Conservation (phyloP, 257 asterid genomes). For the Handroanthus guayacan region DNA sequence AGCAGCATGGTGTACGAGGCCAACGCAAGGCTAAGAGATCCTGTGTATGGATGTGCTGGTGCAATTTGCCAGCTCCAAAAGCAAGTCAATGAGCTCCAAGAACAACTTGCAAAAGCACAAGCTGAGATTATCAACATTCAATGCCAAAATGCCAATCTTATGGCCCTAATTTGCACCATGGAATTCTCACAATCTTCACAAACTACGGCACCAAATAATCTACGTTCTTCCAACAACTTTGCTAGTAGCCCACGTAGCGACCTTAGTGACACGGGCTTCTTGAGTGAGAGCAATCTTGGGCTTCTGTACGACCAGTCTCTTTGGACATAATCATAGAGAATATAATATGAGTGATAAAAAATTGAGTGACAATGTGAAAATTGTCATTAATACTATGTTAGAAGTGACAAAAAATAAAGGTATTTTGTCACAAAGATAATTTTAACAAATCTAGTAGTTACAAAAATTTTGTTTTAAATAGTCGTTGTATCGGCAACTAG, state of each 20-base stretch:
- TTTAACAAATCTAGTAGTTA: not conserved
- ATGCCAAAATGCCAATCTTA: constrained; percentile 70
- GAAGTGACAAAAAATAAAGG: too few species aligned
- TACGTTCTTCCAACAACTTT: constrained; percentile 30
- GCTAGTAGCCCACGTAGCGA: constrained; percentile 1
- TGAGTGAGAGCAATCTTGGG: constrained; percentile 49
- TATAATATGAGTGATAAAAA: too few species aligned
- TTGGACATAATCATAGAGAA: constrained; percentile 43
- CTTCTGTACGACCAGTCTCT: constrained; percentile 45
- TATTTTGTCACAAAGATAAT: not conserved
- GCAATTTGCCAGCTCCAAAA: constrained; percentile 76
- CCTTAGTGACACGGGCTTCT: constrained; percentile 38
- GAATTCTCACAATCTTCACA: constrained; percentile 49
- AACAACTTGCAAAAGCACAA: constrained; percentile 71
- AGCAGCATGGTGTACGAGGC: constrained; percentile 93
- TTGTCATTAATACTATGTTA: too few species aligned
- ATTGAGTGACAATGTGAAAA: too few species aligned
- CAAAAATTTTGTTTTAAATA: too few species aligned
- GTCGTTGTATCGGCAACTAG: too few species aligned
- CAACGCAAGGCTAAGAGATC: constrained; percentile 76
- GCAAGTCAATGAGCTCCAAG: constrained; percentile 72
- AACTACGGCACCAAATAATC: constrained; percentile 24
- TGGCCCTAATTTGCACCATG: constrained; percentile 66
- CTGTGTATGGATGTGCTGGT: constrained; percentile 84
- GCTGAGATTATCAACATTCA: constrained; percentile 74